A percentile compares a stretch with the other conserved stretches of the same genome.
phyloP scores from a whole-genome alignment of 1,284 basidiomycete genomes.

The Baeospora myosura region DNA sequence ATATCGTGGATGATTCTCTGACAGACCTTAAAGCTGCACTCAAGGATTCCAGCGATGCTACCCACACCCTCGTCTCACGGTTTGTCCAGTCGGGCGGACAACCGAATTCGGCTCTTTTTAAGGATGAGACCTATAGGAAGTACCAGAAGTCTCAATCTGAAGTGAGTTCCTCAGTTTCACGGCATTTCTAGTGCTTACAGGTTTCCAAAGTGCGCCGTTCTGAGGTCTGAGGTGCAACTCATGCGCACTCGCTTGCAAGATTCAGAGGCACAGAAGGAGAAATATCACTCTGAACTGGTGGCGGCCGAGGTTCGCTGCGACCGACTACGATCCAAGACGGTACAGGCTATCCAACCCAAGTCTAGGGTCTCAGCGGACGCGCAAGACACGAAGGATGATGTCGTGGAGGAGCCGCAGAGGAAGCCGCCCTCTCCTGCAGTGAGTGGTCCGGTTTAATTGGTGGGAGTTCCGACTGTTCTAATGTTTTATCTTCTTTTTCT shows the following conservation, averaged over 20 bases:
- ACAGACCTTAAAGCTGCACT: slow-evolving; percentile 41
- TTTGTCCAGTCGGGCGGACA: slow-evolving; percentile 44
- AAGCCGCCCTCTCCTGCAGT: slow-evolving; percentile 60
- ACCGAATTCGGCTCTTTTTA: slow-evolving; percentile 22
- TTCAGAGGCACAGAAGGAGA: slow-evolving; percentile 46
- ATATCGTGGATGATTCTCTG: slow-evolving; percentile 41
- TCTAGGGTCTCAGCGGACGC: slow-evolving; percentile 16
- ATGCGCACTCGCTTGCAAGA: slow-evolving; percentile 52
- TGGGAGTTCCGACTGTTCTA: slow-evolving; percentile 46
- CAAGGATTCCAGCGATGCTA: slow-evolving; percentile 50
- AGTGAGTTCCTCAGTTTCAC: slow-evolving; percentile 38
- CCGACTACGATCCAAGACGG: slow-evolving; percentile 58
- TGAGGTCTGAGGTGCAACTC: slow-evolving; percentile 57
- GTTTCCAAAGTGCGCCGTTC: slow-evolving; percentile 40
- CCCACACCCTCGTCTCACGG: slow-evolving; percentile 50
- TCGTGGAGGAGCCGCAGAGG: slow-evolving; percentile 42
- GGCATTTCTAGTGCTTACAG: slow-evolving; percentile 17
- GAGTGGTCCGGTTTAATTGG: slow-evolving; percentile 60
- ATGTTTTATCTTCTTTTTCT: slow-evolving; percentile 30
- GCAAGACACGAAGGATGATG: slow-evolving; percentile 29
- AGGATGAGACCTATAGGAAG: slow-evolving; percentile 34
- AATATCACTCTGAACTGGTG: slow-evolving; percentile 50
- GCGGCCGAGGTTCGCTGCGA: slow-evolving; percentile 68
- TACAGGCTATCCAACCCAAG: slow-evolving; percentile 35
- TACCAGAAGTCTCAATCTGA: slow-evolving; percentile 54